Evolutionary conservation across 2,329 filamentous ascomycete genomes (phyloP), one percentile per base, ranked within the genome.

Genomic region (Colletotrichum orbiculare): DNA sequence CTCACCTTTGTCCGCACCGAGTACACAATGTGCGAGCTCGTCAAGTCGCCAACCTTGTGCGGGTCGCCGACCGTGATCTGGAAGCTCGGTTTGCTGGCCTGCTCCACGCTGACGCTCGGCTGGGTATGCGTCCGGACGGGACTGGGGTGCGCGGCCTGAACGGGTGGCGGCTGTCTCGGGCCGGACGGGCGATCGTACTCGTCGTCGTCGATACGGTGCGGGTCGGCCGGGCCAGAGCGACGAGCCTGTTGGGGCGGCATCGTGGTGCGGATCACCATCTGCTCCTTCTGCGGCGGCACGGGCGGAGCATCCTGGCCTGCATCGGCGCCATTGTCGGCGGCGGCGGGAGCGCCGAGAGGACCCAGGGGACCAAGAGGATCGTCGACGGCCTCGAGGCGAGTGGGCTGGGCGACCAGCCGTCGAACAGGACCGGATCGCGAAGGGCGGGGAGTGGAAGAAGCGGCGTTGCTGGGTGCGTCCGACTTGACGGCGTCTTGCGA

Each of bases 1-100:
- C 71, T 66, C 84, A 96, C 93, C 88, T 91, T 96, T 64, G 96
- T 99, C 73, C 92, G 87, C 69, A 99, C 96, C 72, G 93, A 93
- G 80, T 99, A 99, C 52, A 98, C 96, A 69, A 97, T 99, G 78
- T 99, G 96, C 68, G 94, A 97, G 77, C 92, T 97, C 8, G 96
- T 97, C 76, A 98, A 79, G 78, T 98, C 96, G 65, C 96, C 96
- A 70, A 99, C 95, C 82, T 98, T 99, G 80, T 97, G 94, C 60
- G 96, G 96, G 79, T 99, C 96, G 63, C 96, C 96, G 25, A 99
- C 96, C 3, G 86, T 89, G 72, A 99, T 98, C 54, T 92, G 83
- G 78, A 98, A 99, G 46, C 83, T 91, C 6, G 96, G 96, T 79
- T 97, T 97, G 37, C 95, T 90, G 50, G 96, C 96, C 80, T 97